Conservation (phyloP, 768 basidiomycete species). For the Coprinopsis marcescibilis region DNA sequence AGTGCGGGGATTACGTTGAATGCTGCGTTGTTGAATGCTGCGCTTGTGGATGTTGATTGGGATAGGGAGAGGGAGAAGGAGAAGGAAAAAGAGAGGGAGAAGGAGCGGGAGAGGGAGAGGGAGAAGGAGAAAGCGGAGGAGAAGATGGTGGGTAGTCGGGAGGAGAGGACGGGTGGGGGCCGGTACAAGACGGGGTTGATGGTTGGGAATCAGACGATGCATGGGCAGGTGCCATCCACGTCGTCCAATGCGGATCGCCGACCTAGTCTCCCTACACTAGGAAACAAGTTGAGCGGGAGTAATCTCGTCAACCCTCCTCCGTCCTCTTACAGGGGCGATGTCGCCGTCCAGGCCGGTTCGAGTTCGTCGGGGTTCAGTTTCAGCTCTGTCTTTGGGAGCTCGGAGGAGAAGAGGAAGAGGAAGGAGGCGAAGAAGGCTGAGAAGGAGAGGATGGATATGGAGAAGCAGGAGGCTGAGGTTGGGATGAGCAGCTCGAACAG, state of each 20-base stretch:
- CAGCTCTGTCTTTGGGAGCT: background rate
- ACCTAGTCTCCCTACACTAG: background rate
- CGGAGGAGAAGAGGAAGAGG: slow-evolving; percentile 16
- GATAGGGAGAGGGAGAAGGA: slow-evolving; percentile 4
- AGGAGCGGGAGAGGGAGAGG: slow-evolving; percentile 20
- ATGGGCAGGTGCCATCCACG: background rate
- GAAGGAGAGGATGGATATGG: slow-evolving; percentile 10
- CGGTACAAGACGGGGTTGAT: background rate
- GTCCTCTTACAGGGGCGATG: background rate
- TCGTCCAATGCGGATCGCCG: background rate
- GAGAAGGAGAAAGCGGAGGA: slow-evolving; percentile 25
- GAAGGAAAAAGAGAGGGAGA: slow-evolving; percentile 14
- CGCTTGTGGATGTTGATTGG: background rate
- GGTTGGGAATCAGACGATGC: background rate
- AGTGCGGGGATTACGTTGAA: background rate
- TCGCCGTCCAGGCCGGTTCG: background rate
- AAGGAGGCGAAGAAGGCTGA: slow-evolving; percentile 17
- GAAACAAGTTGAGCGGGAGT: background rate
- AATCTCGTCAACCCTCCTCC: background rate
- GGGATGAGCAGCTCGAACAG: slow-evolving; percentile 2
- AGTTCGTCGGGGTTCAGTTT: background rate
- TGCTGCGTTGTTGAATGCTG: background rate
- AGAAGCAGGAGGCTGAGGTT: slow-evolving; percentile 6
- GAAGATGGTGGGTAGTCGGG: background rate
- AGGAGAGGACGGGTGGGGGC: slow-evolving; percentile 6